Percentiles rank a stretch among this genome's conserved stretches.
These are phyloP conservation scores for Waltergamsia citrina DNA, from an alignment of 2,329 filamentous ascomycete species.

Conservation along the genomic window DNA sequence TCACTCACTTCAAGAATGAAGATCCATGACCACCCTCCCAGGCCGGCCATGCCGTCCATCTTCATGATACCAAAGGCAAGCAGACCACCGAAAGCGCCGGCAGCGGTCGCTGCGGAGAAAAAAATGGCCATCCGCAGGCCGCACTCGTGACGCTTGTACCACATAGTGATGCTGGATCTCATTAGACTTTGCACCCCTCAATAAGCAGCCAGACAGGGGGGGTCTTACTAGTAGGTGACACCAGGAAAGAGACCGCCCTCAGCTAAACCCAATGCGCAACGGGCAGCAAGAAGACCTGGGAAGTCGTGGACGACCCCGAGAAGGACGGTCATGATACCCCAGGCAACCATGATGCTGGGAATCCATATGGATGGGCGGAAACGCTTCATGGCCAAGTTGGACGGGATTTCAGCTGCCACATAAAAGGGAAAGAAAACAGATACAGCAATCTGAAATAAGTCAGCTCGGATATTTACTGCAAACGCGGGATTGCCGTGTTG, in stretches of 20 bases:
- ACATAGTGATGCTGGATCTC: constrained; percentile 40
- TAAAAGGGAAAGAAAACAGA: constrained; percentile 45
- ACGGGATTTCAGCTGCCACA: constrained; percentile 42
- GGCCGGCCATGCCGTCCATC: constrained; percentile 40
- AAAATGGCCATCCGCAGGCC: constrained; percentile 54
- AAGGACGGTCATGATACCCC: constrained; percentile 35
- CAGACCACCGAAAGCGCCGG: constrained; percentile 53
- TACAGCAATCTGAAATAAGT: constrained; percentile 24
- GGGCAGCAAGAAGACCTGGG: constrained; percentile 35
- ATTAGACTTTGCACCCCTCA: background rate
- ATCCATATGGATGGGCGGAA: constrained; percentile 42
- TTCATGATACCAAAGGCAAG: constrained; percentile 50
- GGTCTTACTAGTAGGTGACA: constrained; percentile 41
- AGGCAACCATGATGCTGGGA: constrained; percentile 42
- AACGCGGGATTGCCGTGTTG: background rate
- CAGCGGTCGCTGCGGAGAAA: constrained; percentile 45
- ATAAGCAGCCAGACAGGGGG: background rate
- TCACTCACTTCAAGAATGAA: constrained; percentile 54
- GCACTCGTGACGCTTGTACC: constrained; percentile 51
- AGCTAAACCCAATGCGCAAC: constrained; percentile 36
- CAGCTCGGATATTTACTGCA: background rate
- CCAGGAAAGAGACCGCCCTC: constrained; percentile 54
- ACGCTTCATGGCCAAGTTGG: constrained; percentile 46
- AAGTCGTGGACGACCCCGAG: constrained; percentile 44
- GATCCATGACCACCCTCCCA: constrained; percentile 67